phyloP scores from a whole-genome alignment of 2,329 filamentous ascomycete species.

The Myotisia sp. region DNA sequence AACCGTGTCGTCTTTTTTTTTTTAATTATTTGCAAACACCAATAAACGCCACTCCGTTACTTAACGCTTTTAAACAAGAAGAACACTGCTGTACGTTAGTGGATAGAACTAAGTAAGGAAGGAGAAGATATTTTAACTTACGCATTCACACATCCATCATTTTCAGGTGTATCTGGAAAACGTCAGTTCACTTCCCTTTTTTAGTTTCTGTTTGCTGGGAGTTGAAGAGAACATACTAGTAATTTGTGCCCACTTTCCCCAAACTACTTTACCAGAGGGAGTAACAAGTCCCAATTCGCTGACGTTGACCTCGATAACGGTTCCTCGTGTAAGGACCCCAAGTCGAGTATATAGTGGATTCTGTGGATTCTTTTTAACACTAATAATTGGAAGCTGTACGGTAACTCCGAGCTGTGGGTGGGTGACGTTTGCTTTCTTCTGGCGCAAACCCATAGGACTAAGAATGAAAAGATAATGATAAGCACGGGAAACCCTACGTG shows the following conservation, averaged over 20 bases:
- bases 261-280: constrained; percentile 80
- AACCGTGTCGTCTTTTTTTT: too few relatives aligned
- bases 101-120: too few relatives aligned
- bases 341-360: constrained; percentile 86
- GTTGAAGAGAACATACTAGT: constrained; percentile 33
- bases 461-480: too few relatives aligned
- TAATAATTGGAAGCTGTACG: constrained; percentile 68
- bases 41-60: too few relatives aligned
- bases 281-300: constrained; percentile 83
- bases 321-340: constrained; percentile 76
- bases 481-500: too few relatives aligned
- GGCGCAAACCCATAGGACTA: constrained; percentile 62
- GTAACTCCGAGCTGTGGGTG: constrained; percentile 75
- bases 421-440: constrained; percentile 62
- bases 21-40: too few relatives aligned
- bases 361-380: constrained; percentile 73
- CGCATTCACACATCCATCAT: constrained; percentile 49
- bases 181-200: constrained; percentile 30
- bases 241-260: constrained; percentile 71
- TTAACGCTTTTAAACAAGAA: constrained; percentile 15
- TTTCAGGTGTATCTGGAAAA: constrained; percentile 39
- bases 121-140: constrained; percentile 18
- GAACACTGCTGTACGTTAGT: constrained; percentile 10
- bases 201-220: too few relatives aligned
- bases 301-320: constrained; percentile 81